Conservation (phyloP, 768 basidiomycete species). For the Amanita fuliginea region DNA sequence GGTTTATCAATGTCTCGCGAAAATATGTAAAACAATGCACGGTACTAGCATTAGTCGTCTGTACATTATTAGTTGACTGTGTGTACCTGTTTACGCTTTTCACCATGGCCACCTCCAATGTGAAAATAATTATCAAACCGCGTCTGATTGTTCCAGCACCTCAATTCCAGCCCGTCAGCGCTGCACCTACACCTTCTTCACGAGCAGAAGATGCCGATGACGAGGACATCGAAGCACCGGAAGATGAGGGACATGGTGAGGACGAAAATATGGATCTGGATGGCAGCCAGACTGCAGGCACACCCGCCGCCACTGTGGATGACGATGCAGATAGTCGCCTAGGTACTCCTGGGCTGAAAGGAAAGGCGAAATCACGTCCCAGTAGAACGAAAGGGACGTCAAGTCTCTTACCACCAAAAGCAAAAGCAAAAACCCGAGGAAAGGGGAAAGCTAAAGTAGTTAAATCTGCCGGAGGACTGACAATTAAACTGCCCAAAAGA, state of each 20-base stretch:
- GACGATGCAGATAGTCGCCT: constrained; percentile 14
- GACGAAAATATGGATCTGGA: constrained; percentile 27
- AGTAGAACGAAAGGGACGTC: constrained; percentile 23
- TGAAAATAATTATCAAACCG: constrained; percentile 42
- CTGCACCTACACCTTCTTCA: constrained; percentile 15
- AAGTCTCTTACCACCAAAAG: constrained; percentile 16
- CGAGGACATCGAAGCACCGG: constrained; percentile 21
- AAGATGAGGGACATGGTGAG: constrained; percentile 20
- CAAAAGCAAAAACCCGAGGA: constrained; percentile 28
- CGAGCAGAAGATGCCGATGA: constrained; percentile 22
- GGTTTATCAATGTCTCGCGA: constrained; percentile 9
- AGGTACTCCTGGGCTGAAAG: constrained; percentile 23
- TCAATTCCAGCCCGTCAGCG: constrained; percentile 12
- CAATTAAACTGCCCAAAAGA: constrained; percentile 19
- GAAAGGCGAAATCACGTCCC: constrained; percentile 27
- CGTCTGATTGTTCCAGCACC: constrained; percentile 18
- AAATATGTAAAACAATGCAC: constrained; percentile 1
- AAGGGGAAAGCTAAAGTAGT: constrained; percentile 20
- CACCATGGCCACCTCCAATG: constrained; percentile 7
- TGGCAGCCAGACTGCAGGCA: constrained; percentile 12
- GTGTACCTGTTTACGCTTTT: not conserved
- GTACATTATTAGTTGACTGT: not conserved
- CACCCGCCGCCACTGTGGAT: constrained; percentile 23
- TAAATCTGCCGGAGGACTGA: constrained; percentile 13
- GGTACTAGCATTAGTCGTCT: not conserved